A percentile compares a stretch with the other conserved stretches of the same genome.
phyloP scores from a whole-genome alignment of 2,329 filamentous ascomycete genomes.

The Xylaria sp. region DNA sequence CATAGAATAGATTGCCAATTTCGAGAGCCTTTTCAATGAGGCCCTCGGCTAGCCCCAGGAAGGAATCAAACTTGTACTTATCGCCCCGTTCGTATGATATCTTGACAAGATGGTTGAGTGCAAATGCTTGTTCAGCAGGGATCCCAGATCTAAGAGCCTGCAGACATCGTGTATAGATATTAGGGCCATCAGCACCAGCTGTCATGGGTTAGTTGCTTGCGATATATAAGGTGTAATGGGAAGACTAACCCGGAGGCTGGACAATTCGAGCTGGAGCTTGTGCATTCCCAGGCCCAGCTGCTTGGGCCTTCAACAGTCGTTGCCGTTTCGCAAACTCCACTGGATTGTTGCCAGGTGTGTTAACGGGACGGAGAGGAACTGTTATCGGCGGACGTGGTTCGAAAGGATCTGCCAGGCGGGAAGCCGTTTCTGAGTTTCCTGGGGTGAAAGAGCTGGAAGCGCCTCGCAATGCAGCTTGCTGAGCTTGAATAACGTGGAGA shows the following conservation, averaged over 20 bases:
- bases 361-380: conserved; percentile 76
- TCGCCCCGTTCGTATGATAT: conserved; percentile 95
- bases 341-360: conserved; percentile 79
- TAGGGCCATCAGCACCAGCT: conserved; percentile 78
- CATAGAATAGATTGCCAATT: conserved; percentile 81
- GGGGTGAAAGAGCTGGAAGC: conserved; percentile 62
- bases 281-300: conserved; percentile 48
- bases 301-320: conserved; percentile 54
- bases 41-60: conserved; percentile 87
- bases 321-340: conserved; percentile 72
- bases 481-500: conserved; percentile 48
- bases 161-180: conserved; percentile 91
- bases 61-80: conserved; percentile 94
- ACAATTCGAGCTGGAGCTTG: conserved; percentile 66
- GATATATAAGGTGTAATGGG: not conserved
- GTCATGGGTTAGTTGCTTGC: conserved; percentile 39
- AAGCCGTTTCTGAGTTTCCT: conserved; percentile 65
- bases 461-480: conserved; percentile 49
- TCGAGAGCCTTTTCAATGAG: conserved; percentile 86
- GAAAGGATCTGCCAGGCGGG: conserved; percentile 73
- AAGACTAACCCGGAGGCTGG: conserved; percentile 68
- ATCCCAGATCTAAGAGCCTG: conserved; percentile 84
- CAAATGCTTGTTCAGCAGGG: conserved; percentile 87
- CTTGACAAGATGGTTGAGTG: conserved; percentile 91
- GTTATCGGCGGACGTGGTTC: conserved; percentile 73